Base-by-base conservation (phyloP, 257 asterid species). In the Petunia axillaris region DNA sequence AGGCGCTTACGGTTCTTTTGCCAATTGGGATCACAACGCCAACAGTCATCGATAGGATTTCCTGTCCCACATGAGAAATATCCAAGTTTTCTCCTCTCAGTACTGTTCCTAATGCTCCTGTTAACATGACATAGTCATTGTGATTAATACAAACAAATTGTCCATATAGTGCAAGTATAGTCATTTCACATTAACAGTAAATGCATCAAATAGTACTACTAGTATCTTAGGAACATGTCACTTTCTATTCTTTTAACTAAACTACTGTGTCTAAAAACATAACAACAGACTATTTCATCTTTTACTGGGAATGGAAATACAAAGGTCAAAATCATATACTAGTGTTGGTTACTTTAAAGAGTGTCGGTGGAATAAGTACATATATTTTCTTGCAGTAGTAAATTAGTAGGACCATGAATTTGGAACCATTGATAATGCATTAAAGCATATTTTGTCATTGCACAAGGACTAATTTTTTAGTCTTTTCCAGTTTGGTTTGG, bases 31-130 rank as follows among this genome's bases (percentile, higher is more conserved):
- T 91, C 97, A 77, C 98, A 94, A 14, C 98, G 94, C 98, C 98
- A 94, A 85, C 98, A 94, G 82, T 94, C 98, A 78, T 94, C 98
- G 4, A 91, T 92, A 1, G 98, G 98, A 82, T 93, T 93, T 8
- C 97, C 98, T n/a, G 93, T 92, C 40, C 96, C 97, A 83, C 98
- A 93, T 5, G 98, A 93, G 87, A 93, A 90, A 82, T 50, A 93
- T 64, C 98, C 98, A 16, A 94, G 91, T 62, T 90, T 90, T 79
- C 98, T 82, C 90, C 98, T 94, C 83, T 92, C 95, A 0, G 96
- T 94, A 87, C 94, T 91, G 85, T 92, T 94, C 60, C 86, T 82
- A 52, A 93, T 92, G 38, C 89, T 92, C 97, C 98, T 94, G 82
- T 87, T 79, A 71, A 84, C 83, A 75, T 59, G 82, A 2, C 54